Evolutionary conservation across 208 protist genomes (phyloP).

Genomic region (Acanthamoeba divionensis): DNA sequence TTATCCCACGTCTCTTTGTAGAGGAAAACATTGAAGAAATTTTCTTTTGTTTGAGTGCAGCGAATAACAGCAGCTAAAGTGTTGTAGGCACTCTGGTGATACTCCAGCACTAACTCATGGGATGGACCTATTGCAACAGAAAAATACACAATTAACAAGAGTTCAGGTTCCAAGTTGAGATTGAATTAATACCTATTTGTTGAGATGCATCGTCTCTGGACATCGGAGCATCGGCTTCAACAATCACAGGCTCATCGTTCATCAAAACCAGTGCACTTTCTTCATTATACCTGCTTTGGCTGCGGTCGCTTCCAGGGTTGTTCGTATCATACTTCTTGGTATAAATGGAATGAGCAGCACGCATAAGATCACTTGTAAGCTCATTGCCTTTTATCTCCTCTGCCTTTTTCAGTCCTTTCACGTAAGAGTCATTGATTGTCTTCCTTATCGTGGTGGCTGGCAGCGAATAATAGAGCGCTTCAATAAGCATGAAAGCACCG

Average conservation of each 20-base stretch:
- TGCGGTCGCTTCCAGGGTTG: neutral
- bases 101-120: slow-evolving; percentile 44
- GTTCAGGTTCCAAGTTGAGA: too few relatives aligned
- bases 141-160: too few relatives aligned
- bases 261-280: neutral
- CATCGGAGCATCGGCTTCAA: neutral
- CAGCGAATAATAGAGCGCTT: slow-evolving; percentile 77
- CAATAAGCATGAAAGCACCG: slow-evolving; percentile 81
- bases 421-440: slow-evolving; percentile 75
- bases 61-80: slow-evolving; percentile 79
- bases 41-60: slow-evolving; percentile 84
- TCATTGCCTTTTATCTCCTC: slow-evolving; percentile 79
- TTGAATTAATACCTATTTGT: too few relatives aligned
- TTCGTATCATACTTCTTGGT: neutral
- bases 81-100: slow-evolving; percentile 81
- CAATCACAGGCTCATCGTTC: slow-evolving; percentile 1
- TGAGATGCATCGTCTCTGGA: too few relatives aligned
- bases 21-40: slow-evolving; percentile 82
- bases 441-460: slow-evolving; percentile 65
- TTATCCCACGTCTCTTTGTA: slow-evolving; percentile 82
- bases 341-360: slow-evolving; percentile 67
- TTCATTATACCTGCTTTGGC: neutral
- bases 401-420: neutral
- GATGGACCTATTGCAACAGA: neutral
- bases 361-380: slow-evolving; percentile 82